phyloP scores from a whole-genome alignment of 306 rosid species.

The Inga leiocalycina region DNA sequence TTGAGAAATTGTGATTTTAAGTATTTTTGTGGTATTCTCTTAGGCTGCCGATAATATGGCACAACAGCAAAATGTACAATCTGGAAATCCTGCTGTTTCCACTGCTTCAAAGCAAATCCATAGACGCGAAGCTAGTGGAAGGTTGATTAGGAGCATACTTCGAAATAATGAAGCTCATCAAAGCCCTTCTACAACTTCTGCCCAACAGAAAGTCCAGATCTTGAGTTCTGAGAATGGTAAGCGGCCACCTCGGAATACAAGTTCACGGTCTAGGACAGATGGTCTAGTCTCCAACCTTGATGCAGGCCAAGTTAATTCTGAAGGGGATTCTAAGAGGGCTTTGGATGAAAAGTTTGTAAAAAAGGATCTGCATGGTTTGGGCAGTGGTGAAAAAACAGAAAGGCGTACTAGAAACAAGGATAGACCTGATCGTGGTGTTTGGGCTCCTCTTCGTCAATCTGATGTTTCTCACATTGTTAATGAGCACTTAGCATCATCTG shows the following conservation, averaged over 20 bases:
- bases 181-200: conserved; percentile 49
- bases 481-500: conserved; percentile 50
- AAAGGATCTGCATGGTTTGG: conserved; percentile 58
- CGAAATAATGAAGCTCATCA: conserved; percentile 70
- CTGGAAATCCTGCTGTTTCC: conserved; percentile 58
- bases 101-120: conserved; percentile 66
- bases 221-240: conserved; percentile 67
- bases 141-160: conserved; percentile 76
- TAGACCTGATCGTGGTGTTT: conserved; percentile 98
- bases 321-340: conserved; percentile 65
- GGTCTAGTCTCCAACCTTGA: conserved; percentile 53
- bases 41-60: conserved; percentile 51
- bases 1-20: conserved; percentile 21
- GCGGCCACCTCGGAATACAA: conserved; percentile 53
- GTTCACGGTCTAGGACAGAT: conserved; percentile 55
- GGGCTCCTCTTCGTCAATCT: conserved; percentile 93
- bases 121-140: conserved; percentile 77
- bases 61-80: conserved; percentile 50
- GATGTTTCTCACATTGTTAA: conserved; percentile 59
- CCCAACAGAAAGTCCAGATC: conserved; percentile 68
- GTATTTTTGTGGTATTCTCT: conserved; percentile 6
- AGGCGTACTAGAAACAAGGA: conserved; percentile 89
- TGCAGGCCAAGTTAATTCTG: conserved; percentile 49
- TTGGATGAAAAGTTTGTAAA: conserved; percentile 58
- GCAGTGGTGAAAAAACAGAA: conserved; percentile 70